Base-by-base conservation (phyloP, 2,329 filamentous ascomycete genomes). In the Escovopsis sp. region DNA sequence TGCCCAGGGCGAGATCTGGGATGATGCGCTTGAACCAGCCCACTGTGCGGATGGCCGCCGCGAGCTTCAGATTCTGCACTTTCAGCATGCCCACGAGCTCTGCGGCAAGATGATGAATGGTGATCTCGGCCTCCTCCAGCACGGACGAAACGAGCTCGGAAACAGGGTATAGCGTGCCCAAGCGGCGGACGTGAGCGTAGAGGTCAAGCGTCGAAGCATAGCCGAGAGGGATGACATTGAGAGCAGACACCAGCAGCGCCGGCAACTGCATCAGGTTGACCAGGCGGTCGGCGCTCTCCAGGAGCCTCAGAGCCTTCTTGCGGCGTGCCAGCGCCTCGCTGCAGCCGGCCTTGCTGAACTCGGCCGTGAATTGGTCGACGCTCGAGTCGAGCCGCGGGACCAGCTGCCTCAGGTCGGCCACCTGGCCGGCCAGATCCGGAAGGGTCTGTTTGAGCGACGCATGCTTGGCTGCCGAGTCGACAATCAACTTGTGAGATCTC, bases 221-320 rank as follows among this genome's bases (percentile, higher is more conserved):
- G 45, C 85, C 92, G 40, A 76, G 72, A 4, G 74, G 65, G 4
- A 58, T 66, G 2, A 69, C 60, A 3, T 70, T 70, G 38, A 87
- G 79, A 31, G 87, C 79, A 2, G 87, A 86, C 11, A 82, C 80
- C 12, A 98, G 70, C 25, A 96, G 63, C 0, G 80, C 76, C 1
- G 90, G 90, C 21, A 98, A 70, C 49, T 96, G 88, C 39, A 98
- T 73, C 23, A 96, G 78, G 53, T 94, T 87, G 21, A 86, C 80
- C 3, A 96, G 68, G 37, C 88, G 76, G 54, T 94, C 88, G 19
- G 88, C 79, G 53, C 94, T 96, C 33, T 83, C 72, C 14, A 84
- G 74, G 13, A 96, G 66, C 16, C 93, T 68, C 50, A 94, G 71
- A 0, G 84, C 81, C 51, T 80, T 78, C 48, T 82, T 83, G 44